These are phyloP conservation scores for Wickerhamiella lipophila DNA, from an alignment of 805 yeast genomes.

Conservation along the genomic window DNA sequence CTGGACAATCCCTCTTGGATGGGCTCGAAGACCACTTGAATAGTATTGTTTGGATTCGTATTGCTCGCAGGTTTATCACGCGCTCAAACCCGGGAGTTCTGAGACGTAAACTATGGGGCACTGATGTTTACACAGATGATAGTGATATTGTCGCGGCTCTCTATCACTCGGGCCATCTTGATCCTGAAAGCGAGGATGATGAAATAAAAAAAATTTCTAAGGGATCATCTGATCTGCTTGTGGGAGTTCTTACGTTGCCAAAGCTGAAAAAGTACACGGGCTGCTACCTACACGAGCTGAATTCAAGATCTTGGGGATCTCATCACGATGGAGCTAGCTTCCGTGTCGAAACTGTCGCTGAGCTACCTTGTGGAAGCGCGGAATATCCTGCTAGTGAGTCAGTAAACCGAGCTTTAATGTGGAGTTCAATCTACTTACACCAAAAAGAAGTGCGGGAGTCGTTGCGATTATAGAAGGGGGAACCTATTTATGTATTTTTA, in stretches of 20 bases:
- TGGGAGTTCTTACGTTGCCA: conserved; percentile 55
- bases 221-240: conserved; percentile 39
- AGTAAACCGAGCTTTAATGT: conserved; percentile 3
- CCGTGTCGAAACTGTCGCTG: conserved; percentile 43
- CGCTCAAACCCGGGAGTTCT: conserved; percentile 28
- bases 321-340: conserved; percentile 71
- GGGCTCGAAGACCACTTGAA: conserved; percentile 27
- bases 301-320: conserved; percentile 60
- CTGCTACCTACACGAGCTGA: conserved; percentile 50
- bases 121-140: conserved; percentile 88
- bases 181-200: conserved; percentile 25
- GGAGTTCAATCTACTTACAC: not conserved
- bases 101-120: conserved; percentile 68
- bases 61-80: conserved; percentile 37
- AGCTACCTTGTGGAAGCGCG: conserved; percentile 25
- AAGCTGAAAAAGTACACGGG: conserved; percentile 53
- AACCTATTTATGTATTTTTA: not conserved
- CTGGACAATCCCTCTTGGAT: conserved; percentile 20
- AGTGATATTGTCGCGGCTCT: conserved; percentile 68
- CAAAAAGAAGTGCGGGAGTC: not conserved
- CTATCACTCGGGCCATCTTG: conserved; percentile 59
- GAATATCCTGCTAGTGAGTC: conserved; percentile 19
- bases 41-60: conserved; percentile 40
- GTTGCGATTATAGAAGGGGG: not conserved
- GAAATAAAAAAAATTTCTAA: conserved; percentile 23